phyloP scores from a whole-genome alignment of 495 filamentous ascomycete genomes.

The Penicillium angulare region DNA sequence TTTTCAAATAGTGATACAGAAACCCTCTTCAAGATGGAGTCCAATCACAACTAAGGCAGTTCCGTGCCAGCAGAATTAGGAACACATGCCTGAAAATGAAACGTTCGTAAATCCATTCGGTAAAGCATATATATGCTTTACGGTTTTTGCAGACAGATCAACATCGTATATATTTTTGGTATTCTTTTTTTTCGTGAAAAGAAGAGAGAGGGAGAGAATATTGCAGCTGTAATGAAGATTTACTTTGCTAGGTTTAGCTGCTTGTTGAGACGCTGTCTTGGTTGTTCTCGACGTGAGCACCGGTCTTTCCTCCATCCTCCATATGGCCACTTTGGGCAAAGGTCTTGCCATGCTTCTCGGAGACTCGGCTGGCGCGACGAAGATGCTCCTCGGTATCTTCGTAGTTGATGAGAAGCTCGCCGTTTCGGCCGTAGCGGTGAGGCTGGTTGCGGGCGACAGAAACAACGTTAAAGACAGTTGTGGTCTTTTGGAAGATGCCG shows the following conservation, averaged over 20 bases:
- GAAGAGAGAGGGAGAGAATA: background rate
- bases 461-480: constrained; percentile 54
- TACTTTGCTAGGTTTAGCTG: background rate
- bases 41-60: background rate
- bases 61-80: constrained; percentile 8
- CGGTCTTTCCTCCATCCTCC: constrained; percentile 30
- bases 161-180: background rate
- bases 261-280: constrained; percentile 7
- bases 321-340: constrained; percentile 13
- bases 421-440: constrained; percentile 65
- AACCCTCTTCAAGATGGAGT: background rate
- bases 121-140: too few species aligned
- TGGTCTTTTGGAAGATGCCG: constrained; percentile 62
- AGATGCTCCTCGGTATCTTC: constrained; percentile 49
- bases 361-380: constrained; percentile 26
- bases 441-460: constrained; percentile 57
- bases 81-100: background rate
- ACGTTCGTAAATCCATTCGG: background rate
- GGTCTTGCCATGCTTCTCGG: constrained; percentile 25
- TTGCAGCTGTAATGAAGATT: too few species aligned
- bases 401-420: constrained; percentile 61
- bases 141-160: too few species aligned
- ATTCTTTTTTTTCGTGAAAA: background rate
- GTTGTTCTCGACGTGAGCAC: constrained; percentile 18
- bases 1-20: background rate